phyloP scores from a whole-genome alignment of 202 grass and related monocot species.

The Cymbopogon flexuosus region DNA sequence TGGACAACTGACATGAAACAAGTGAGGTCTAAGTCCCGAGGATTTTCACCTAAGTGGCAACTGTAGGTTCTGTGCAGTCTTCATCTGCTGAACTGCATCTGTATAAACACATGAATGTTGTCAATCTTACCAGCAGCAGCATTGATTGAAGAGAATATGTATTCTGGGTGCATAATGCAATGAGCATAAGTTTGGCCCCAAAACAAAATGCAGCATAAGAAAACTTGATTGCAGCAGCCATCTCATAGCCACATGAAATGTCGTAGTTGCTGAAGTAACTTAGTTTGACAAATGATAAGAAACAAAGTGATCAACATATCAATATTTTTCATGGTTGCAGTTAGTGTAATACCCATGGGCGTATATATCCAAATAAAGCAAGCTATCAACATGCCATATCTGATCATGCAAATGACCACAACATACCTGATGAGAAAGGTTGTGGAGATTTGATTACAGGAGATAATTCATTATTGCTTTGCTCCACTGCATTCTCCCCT shows the following conservation, averaged over 20 bases:
- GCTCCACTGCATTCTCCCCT: constrained; percentile 25
- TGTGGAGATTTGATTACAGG: constrained; percentile 25
- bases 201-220: constrained; percentile 15
- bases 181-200: constrained; percentile 7
- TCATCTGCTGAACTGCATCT: constrained; percentile 36
- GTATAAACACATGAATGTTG: constrained; percentile 37
- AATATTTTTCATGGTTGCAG: constrained; percentile 6
- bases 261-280: neutral
- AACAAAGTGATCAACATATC: neutral
- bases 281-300: constrained; percentile 5
- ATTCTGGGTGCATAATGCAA: constrained; percentile 25
- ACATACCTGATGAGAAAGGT: constrained; percentile 36
- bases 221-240: constrained; percentile 5
- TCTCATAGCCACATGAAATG: neutral
- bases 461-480: constrained; percentile 24
- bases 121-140: constrained; percentile 24
- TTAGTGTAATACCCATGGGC: neutral
- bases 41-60: constrained; percentile 47
- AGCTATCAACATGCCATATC: constrained; percentile 19
- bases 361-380: constrained; percentile 27
- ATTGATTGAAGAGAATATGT: constrained; percentile 27
- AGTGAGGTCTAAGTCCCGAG: constrained; percentile 1
- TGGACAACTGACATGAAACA: constrained; percentile 12
- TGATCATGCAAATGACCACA: constrained; percentile 21
- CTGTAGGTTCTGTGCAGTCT: constrained; percentile 27